phyloP scores from a whole-genome alignment of 2,329 filamentous ascomycete species.

The Fusarium verticillioides region DNA sequence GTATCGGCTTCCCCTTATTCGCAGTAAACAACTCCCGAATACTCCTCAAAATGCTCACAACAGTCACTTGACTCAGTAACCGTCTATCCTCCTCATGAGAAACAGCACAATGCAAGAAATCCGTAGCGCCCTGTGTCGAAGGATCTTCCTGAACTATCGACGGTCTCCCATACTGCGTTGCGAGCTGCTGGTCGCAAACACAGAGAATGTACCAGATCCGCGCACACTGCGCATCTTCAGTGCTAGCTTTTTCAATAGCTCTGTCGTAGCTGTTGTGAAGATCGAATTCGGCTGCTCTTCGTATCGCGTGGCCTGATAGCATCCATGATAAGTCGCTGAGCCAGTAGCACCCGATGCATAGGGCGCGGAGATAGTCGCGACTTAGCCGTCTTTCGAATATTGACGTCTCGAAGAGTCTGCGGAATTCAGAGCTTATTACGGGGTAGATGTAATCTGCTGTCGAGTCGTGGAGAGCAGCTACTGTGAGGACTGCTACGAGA shows the following conservation, averaged over 20 bases:
- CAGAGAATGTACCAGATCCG: slow-evolving; percentile 70
- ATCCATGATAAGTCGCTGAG: slow-evolving; percentile 70
- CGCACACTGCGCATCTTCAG: slow-evolving; percentile 58
- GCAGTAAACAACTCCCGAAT: slow-evolving; percentile 65
- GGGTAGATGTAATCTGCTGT: slow-evolving; percentile 62
- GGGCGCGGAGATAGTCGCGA: slow-evolving; percentile 65
- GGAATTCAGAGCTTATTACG: slow-evolving; percentile 64
- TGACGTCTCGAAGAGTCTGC: slow-evolving; percentile 60
- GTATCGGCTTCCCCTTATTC: slow-evolving; percentile 63
- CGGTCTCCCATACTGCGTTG: slow-evolving; percentile 68
- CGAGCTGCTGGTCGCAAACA: slow-evolving; percentile 69
- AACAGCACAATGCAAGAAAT: slow-evolving; percentile 60
- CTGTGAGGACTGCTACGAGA: slow-evolving; percentile 65
- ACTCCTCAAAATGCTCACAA: slow-evolving; percentile 66
- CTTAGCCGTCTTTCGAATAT: slow-evolving; percentile 50
- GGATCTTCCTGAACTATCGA: slow-evolving; percentile 66
- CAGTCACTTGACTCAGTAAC: slow-evolving; percentile 65
- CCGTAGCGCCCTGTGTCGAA: slow-evolving; percentile 65
- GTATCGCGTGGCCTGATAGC: slow-evolving; percentile 63
- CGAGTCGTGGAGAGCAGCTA: slow-evolving; percentile 67
- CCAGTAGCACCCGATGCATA: slow-evolving; percentile 71
- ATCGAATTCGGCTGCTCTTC: slow-evolving; percentile 58
- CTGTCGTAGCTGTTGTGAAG: slow-evolving; percentile 53
- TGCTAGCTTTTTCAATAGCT: slow-evolving; percentile 48
- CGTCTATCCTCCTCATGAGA: slow-evolving; percentile 64